Evolutionary conservation across 805 yeast genomes (phyloP).

Genomic region (Kodamaea jinghongensis): DNA sequence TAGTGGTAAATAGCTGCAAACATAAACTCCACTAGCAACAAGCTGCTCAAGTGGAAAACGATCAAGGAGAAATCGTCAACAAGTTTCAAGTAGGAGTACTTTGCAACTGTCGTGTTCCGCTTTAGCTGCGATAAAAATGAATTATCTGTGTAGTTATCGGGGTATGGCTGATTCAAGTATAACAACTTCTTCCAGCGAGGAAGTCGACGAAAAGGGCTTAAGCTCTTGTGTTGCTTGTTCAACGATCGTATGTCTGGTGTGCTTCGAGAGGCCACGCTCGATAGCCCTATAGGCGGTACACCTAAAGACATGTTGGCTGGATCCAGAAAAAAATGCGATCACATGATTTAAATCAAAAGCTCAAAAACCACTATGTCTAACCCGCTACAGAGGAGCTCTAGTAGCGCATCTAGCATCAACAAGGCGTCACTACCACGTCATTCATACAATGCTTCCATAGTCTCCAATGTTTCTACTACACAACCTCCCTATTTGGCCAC

Average conservation of each 20-base stretch:
- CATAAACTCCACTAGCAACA: conserved; percentile 62
- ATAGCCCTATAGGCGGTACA: neutral
- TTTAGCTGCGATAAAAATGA: conserved; percentile 78
- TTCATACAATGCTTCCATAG: conserved; percentile 12
- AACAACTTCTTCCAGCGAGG: conserved; percentile 78
- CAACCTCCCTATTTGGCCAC: conserved; percentile 4
- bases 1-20: conserved; percentile 59
- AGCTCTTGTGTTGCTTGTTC: neutral
- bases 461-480: conserved; percentile 8
- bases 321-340: neutral
- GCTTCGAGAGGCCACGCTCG: neutral
- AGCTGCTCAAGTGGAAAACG: conserved; percentile 60
- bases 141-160: conserved; percentile 86
- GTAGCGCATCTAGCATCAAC: conserved; percentile 7
- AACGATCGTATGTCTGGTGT: conserved; percentile 6
- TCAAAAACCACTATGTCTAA: neutral
- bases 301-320: neutral
- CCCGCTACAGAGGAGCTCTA: neutral
- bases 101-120: conserved; percentile 70
- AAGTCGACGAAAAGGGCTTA: conserved; percentile 4
- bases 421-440: conserved; percentile 17
- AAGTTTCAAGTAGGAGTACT: conserved; percentile 62
- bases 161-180: conserved; percentile 81
- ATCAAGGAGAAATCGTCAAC: conserved; percentile 69
- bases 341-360: neutral